A percentile compares a stretch with the other conserved stretches of the same genome.
phyloP scores from a whole-genome alignment of 345 rosid species.

The Laguncularia racemosa region DNA sequence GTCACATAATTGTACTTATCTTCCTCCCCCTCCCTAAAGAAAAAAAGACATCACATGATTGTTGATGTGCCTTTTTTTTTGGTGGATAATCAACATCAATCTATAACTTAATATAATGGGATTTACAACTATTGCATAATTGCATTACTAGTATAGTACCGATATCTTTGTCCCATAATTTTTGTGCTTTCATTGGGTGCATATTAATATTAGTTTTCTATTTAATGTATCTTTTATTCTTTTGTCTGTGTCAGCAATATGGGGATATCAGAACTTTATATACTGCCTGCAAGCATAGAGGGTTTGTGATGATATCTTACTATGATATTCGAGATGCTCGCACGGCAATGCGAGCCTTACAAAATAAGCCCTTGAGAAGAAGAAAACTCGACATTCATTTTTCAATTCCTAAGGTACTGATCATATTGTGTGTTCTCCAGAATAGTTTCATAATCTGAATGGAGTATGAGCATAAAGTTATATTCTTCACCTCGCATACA shows the following conservation, averaged over 20 bases:
- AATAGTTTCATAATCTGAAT: too few species aligned
- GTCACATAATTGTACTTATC: too few species aligned
- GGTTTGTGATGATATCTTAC: constrained; percentile 96
- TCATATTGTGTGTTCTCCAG: not conserved
- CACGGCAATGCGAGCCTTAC: constrained; percentile 84
- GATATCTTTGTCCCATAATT: not conserved
- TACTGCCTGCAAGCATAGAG: constrained; percentile 94
- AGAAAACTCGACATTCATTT: constrained; percentile 92
- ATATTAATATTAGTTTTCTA: not conserved
- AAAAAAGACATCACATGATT: too few species aligned
- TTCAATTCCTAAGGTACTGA: constrained; percentile 87
- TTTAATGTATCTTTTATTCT: constrained; percentile 6
- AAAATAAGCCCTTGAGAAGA: constrained; percentile 80
- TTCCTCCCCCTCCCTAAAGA: too few species aligned
- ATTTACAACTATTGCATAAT: too few species aligned
- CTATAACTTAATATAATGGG: too few species aligned
- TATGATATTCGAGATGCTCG: constrained; percentile 92
- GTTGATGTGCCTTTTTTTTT: too few species aligned
- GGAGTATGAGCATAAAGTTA: too few species aligned
- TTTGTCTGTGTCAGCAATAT: constrained; percentile 49
- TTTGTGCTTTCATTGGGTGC: not conserved
- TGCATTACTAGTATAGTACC: too few species aligned
- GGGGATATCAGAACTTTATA: constrained; percentile 92
- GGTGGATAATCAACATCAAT: too few species aligned
- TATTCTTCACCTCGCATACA: constrained; percentile 16